Evolutionary conservation across 257 asterid genomes (phyloP).

Genomic region (Fraxinus excelsior): DNA sequence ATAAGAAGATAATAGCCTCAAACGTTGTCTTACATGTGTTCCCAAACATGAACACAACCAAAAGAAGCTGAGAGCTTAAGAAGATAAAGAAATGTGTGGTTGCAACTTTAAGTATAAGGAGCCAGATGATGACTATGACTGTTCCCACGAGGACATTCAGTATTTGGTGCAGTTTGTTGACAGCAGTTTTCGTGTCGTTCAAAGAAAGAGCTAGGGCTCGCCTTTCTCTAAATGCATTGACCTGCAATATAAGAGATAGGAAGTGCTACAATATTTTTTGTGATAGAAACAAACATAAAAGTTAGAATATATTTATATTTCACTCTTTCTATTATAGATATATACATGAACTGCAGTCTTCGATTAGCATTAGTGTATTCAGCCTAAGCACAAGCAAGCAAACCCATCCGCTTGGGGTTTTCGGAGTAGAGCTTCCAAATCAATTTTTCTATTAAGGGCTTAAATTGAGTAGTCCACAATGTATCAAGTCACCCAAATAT

Average conservation of each 20-base stretch:
- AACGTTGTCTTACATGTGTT: conserved; percentile 90
- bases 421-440: too few relatives aligned
- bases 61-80: conserved; percentile 82
- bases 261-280: neutral
- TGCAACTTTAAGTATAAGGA: conserved; percentile 81
- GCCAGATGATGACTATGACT: conserved; percentile 63
- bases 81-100: conserved; percentile 75
- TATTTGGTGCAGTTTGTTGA: conserved; percentile 85
- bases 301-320: neutral
- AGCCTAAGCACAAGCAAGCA: too few relatives aligned
- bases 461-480: too few relatives aligned
- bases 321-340: neutral
- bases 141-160: conserved; percentile 59
- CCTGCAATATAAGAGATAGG: conserved; percentile 42
- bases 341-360: neutral
- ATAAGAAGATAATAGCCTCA: conserved; percentile 86
- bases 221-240: conserved; percentile 82
- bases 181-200: conserved; percentile 95
- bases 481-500: too few relatives aligned
- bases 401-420: too few relatives aligned
- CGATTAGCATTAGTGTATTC: neutral
- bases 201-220: conserved; percentile 88
- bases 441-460: too few relatives aligned
- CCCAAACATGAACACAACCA: conserved; percentile 90
- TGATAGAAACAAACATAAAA: neutral